Percentiles rank a stretch among this genome's conserved stretches.
Conservation (phyloP, 306 rosid genomes). For the Pyrus pyrifolia region DNA sequence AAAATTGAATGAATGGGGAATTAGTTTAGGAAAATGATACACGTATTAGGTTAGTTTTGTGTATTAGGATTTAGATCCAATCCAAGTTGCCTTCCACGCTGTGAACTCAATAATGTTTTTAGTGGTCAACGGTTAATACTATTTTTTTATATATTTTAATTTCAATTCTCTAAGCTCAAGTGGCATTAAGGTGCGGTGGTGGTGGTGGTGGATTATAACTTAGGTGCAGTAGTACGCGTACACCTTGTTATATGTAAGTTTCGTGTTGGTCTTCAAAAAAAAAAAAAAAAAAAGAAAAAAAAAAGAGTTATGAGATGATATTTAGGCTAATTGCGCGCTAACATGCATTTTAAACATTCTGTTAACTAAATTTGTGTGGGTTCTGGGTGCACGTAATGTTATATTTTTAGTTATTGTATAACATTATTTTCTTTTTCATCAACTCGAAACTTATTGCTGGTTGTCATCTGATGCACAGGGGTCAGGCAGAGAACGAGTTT, state of each 20-base stretch:
- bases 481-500: conserved; percentile 95
- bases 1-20: neutral
- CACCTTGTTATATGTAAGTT: too few relatives aligned
- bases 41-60: neutral
- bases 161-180: neutral
- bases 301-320: too few relatives aligned
- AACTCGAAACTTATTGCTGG: conserved; percentile 8
- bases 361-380: neutral
- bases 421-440: neutral
- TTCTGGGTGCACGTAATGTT: conserved; percentile 8
- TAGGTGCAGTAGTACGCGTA: too few relatives aligned
- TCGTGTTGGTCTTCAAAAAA: too few relatives aligned
- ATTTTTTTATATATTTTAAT: neutral
- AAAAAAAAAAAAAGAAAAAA: too few relatives aligned
- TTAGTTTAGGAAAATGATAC: neutral
- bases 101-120: neutral
- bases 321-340: too few relatives aligned
- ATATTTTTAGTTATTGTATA: neutral
- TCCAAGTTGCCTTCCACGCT: neutral
- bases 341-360: too few relatives aligned
- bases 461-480: conserved; percentile 40
- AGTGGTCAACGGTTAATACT: neutral
- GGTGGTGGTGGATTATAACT: neutral
- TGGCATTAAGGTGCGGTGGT: neutral
- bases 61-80: neutral